Base-by-base conservation (phyloP, 2,329 filamentous ascomycete species). In the Fusarium robinianum region DNA sequence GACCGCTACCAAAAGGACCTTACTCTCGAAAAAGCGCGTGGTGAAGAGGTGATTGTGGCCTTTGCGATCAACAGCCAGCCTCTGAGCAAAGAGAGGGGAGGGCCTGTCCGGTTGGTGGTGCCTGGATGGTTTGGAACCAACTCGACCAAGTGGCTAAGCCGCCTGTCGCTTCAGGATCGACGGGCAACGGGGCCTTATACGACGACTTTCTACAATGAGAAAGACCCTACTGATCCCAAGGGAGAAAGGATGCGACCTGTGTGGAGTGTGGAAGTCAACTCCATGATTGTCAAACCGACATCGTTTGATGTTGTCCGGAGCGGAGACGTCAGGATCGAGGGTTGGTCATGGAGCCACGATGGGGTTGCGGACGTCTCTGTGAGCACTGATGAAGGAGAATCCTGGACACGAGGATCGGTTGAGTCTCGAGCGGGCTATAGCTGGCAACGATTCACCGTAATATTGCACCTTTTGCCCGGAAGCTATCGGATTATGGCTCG, bases 91-190 rank as follows among this genome's bases (percentile, higher is more conserved):
- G 25, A 50, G n/a, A 25, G 46, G 6, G 46, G 48, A 8, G 48
- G 40, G 0, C 48, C 48, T 1, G 40, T 50, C 1, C 16, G 48
- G 23, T 26, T 51, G 4, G 26, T 51, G 10, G 46, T 51, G 0
- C 40, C 48, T 1, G 48, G 48, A 0, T 51, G 48, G 48, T 50
- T 49, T 8, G 46, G 48, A 2, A 51, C 48, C 0, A 51, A 51
- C 1, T 45, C 41, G 12, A 51, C 48, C 3, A 51, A 51, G 15
- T 51, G 46, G 48, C 31, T 51, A 2, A 45, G 31, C 4, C 32
- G 23, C 2, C 24, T 51, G 5, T 40, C 26, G 3, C 4, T 51
- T 1, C 19, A 46, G 6, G 7, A 5, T 3, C n/a, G 2, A 4
- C 30, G 48, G 1, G 48, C 46, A 2, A 31, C 46, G 0, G 48